Evolutionary conservation across 2,329 filamentous ascomycete genomes (phyloP).

Genomic region (Colletotrichum chrysophilum): DNA sequence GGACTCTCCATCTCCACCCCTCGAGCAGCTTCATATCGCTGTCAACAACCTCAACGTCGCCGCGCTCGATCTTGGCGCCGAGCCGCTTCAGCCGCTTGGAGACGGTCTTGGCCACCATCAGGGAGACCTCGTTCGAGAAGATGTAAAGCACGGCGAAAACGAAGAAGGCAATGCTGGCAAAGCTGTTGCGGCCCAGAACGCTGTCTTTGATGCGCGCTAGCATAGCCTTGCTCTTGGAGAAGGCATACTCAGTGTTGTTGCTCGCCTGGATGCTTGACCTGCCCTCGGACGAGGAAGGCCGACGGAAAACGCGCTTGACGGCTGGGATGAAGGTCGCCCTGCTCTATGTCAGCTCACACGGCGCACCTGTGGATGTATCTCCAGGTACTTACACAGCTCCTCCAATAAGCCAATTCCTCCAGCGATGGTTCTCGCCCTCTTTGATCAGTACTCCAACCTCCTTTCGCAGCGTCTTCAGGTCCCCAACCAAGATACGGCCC

Average conservation of each 20-base stretch:
- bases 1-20: constrained; percentile 63
- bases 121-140: constrained; percentile 62
- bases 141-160: constrained; percentile 63
- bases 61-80: constrained; percentile 50
- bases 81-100: constrained; percentile 55
- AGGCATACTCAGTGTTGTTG: constrained; percentile 65
- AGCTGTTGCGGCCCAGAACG: constrained; percentile 46
- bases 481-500: constrained; percentile 44
- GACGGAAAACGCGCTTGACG: constrained; percentile 57
- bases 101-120: constrained; percentile 59
- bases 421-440: constrained; percentile 52
- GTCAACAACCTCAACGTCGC: constrained; percentile 50
- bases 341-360: neutral
- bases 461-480: constrained; percentile 48
- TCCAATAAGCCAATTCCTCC: constrained; percentile 58
- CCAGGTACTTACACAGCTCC: constrained; percentile 50
- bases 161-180: constrained; percentile 58
- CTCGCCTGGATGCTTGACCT: constrained; percentile 29
- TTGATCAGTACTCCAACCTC: constrained; percentile 49
- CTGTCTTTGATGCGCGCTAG: constrained; percentile 53
- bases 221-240: constrained; percentile 54
- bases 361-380: neutral
- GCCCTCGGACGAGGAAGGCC: constrained; percentile 41
- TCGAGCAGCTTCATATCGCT: constrained; percentile 54
- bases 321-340: constrained; percentile 58